Base-by-base conservation (phyloP, 2,329 filamentous ascomycete species). In the Eutypella sp. region DNA sequence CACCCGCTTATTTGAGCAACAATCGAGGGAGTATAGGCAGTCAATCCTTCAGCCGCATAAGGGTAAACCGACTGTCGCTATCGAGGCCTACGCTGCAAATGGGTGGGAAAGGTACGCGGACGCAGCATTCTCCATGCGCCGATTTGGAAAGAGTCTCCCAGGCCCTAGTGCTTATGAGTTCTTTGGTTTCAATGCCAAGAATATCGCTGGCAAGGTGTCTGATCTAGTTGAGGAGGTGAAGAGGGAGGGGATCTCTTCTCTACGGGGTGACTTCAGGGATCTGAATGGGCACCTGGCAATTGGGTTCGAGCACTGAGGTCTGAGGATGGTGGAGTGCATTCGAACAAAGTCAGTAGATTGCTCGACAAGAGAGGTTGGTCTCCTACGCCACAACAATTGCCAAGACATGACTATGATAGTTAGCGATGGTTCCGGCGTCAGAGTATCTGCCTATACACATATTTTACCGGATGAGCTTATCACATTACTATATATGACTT, bases 61-160 rank as follows among this genome's bases (percentile, higher is more conserved):
- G 16, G 67, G 67, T 37, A 64, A 70, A 2, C 74, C 76, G 0
- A 63, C 69, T 1, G 74, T 85, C 15, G 75, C 82, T 4, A 76
- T 84, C 37, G 81, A 85, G 61, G 75, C 79, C 1, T 82, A 79
- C 56, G 70, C 74, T 2, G 67, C 72, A 1, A 75, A 76, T 47
- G 76, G 78, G 1, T 82, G 79, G 78, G 79, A 82, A 62, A 61
- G 78, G 18, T 82, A 81, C 54, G 78, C 78, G 0, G 73, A 81
- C 57, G 79, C 78, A 1, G 76, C 73, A 1, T 69, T 69, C 47
- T 74, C 68, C 40, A 74, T 82, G 70, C 67, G 68, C 38, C 64
- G 66, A 0, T 82, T 81, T 51, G 78, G 78, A 0, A 75, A 82
- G 55, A 75, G 70, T 15, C 57, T 82, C 38, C 78, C 78, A 0